A percentile compares a stretch with the other conserved stretches of the same genome.
Conservation (phyloP, 148 eudicot species). For the Fagopyrum esculentum region DNA sequence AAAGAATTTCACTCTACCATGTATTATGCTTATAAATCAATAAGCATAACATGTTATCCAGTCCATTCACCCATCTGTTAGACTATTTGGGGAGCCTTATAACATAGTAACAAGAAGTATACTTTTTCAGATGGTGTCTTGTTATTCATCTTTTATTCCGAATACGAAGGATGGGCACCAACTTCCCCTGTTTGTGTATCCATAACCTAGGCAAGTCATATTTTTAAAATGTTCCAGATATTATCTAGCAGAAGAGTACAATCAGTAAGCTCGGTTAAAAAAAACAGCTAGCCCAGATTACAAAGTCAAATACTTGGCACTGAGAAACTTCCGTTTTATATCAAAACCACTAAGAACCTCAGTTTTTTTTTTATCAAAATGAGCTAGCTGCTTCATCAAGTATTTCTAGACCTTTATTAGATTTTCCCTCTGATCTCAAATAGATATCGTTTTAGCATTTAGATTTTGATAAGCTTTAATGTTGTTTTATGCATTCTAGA, state of each 20-base stretch:
- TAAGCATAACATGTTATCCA: not conserved
- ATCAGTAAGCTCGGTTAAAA: not conserved
- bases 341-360: not conserved
- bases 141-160: not conserved
- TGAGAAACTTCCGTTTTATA: not conserved
- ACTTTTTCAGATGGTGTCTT: not conserved
- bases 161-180: not conserved
- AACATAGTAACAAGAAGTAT: not conserved
- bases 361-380: not conserved
- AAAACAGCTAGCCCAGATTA: not conserved
- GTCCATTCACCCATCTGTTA: not conserved
- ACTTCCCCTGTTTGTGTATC: not conserved
- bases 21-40: not conserved
- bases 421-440: not conserved
- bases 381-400: conserved; percentile 6
- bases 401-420: not conserved
- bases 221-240: not conserved
- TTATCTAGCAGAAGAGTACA: not conserved
- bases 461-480: too few relatives aligned
- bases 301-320: not conserved
- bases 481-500: too few relatives aligned
- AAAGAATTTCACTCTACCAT: not conserved
- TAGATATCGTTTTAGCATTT: too few relatives aligned
- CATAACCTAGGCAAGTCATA: not conserved
- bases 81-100: not conserved